Evolutionary conservation across 345 rosid species (phyloP).

Genomic region (Odontarrhena argentea): DNA sequence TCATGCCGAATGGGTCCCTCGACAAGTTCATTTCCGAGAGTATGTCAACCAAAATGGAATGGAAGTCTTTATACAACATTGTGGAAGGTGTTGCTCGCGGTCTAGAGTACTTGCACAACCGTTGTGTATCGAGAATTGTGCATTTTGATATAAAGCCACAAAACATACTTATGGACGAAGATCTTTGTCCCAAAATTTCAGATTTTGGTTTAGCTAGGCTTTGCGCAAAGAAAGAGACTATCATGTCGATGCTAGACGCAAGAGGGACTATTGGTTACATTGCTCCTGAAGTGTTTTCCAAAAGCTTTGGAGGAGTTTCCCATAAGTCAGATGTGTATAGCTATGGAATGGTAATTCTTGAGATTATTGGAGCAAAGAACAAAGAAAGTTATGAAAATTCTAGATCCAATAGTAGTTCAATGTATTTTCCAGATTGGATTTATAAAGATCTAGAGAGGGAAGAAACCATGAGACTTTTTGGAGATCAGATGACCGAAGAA

Average conservation of each 20-base stretch:
- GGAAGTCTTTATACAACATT: slow-evolving; percentile 33
- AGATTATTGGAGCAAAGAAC: slow-evolving; percentile 42
- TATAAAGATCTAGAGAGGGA: background rate
- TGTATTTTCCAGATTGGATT: slow-evolving; percentile 17
- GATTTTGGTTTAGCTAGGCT: slow-evolving; percentile 52
- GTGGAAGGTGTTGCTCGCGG: slow-evolving; percentile 45
- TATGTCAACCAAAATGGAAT: background rate
- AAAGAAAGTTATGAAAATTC: background rate
- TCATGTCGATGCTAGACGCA: slow-evolving; percentile 32
- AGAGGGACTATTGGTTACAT: slow-evolving; percentile 52
- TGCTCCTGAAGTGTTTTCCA: slow-evolving; percentile 42
- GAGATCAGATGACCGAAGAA: background rate
- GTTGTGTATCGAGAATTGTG: slow-evolving; percentile 37
- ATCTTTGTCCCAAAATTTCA: slow-evolving; percentile 43
- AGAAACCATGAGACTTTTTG: background rate
- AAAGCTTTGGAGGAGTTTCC: slow-evolving; percentile 39
- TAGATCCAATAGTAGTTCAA: background rate
- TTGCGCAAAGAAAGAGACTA: slow-evolving; percentile 37
- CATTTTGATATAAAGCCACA: too few relatives aligned
- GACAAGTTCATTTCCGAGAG: too few relatives aligned
- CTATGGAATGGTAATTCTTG: slow-evolving; percentile 47
- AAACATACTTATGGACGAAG: background rate
- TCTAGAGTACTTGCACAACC: slow-evolving; percentile 46
- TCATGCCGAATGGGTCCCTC: too few relatives aligned
- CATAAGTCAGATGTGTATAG: slow-evolving; percentile 48